Evolutionary conservation across 768 basidiomycete genomes (phyloP), one percentile per base, ranked within the genome.

Genomic region (Phanerochaete carnosa): DNA sequence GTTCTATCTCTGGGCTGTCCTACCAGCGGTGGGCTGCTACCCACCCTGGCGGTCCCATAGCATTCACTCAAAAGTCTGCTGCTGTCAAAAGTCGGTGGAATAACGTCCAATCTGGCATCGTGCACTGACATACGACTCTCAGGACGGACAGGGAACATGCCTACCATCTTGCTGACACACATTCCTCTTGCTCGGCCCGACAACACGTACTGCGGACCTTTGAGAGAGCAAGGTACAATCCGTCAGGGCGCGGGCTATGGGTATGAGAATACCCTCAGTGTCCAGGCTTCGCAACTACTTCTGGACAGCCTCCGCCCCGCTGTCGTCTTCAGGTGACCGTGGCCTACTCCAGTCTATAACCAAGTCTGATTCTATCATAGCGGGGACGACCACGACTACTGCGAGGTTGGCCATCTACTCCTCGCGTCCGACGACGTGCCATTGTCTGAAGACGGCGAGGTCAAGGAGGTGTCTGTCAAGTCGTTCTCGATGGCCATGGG

Each of bases 361-460:
- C 19, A 32, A 7, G 19, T 23, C 19, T 57, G 23, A 57, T 50
- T 16, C 13, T 29, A 35, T 39, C 9, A 50, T 60, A 94, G 92
- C 65, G 96, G 93, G 5, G 94, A 98, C 72, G 95, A 98, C 69
- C 95, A 97, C 70, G 96, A 98, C 68, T 94, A 95, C 64, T 98
- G 96, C 73, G 92, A 92, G 76, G 85, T 87, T 68, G 77, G 77
- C 69, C 85, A 88, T 71, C 65, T 74, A 63, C 69, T 72, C 56
- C 63, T 62, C 57, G 62, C 61, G n/a, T 61, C 61, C 35, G 65
- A 62, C 33, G 66, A 66, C 35, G 25, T 60, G 33, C 63, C 19
- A 45, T 53, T 57, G 55, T 59, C 60, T 63, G 26, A 64, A 56
- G 58, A 7, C 66, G 70, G 26, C 72, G 54, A 72, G 35, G 75